Evolutionary conservation across 2,329 filamentous ascomycete genomes (phyloP).

Genomic region (Colletotrichum chrysophilum): DNA sequence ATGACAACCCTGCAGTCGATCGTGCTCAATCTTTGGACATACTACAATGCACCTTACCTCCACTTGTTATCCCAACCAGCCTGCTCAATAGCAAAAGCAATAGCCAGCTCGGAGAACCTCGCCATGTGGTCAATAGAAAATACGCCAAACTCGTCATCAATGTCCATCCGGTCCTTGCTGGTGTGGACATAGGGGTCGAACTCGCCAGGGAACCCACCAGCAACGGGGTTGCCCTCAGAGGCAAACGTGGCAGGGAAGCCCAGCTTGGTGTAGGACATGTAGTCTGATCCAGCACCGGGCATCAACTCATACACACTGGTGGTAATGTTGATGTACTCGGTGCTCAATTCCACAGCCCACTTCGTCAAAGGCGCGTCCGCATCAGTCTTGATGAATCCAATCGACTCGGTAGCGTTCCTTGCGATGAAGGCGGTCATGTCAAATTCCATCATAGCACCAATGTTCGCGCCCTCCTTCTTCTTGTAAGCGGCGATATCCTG

Average conservation of each 20-base stretch:
- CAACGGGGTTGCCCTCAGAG: slow-evolving; percentile 39
- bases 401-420: slow-evolving; percentile 41
- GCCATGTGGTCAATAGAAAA: slow-evolving; percentile 47
- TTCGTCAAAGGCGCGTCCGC: slow-evolving; percentile 39
- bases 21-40: background rate
- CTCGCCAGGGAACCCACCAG: slow-evolving; percentile 34
- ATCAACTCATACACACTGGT: slow-evolving; percentile 36
- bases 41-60: slow-evolving; percentile 33
- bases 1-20: background rate
- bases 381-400: slow-evolving; percentile 42
- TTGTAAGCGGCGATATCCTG: slow-evolving; percentile 74
- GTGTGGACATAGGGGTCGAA: slow-evolving; percentile 44
- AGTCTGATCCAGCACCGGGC: slow-evolving; percentile 41
- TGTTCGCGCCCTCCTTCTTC: slow-evolving; percentile 62
- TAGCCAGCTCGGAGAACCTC: slow-evolving; percentile 42
- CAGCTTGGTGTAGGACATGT: slow-evolving; percentile 44
- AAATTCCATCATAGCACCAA: slow-evolving; percentile 77
- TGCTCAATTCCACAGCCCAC: slow-evolving; percentile 37
- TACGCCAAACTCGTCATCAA: slow-evolving; percentile 40
- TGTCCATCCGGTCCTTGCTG: slow-evolving; percentile 38
- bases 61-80: slow-evolving; percentile 44
- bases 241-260: slow-evolving; percentile 44
- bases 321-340: slow-evolving; percentile 41
- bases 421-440: slow-evolving; percentile 46
- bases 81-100: slow-evolving; percentile 44